Evolutionary conservation across 2,329 filamentous ascomycete genomes (phyloP).

Genomic region (Trichoderma pleuroti): DNA sequence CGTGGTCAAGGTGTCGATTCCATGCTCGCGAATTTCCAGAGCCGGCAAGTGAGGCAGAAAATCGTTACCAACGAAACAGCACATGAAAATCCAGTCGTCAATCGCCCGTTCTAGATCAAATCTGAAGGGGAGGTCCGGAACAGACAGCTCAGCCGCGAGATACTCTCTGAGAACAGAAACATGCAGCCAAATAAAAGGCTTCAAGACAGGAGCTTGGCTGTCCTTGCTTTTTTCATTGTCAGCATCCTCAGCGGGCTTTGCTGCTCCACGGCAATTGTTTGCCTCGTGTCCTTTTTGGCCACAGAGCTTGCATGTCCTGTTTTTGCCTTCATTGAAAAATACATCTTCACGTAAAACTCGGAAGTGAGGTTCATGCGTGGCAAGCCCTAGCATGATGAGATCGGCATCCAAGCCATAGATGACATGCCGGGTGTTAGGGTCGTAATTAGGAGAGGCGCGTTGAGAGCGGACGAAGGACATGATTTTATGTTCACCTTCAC

Average conservation of each 20-base stretch:
- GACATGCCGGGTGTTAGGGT: constrained; percentile 95
- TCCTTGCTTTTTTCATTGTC: constrained; percentile 82
- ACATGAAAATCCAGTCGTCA: constrained; percentile 99
- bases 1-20: constrained; percentile 92
- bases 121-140: constrained; percentile 76
- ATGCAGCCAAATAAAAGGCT: constrained; percentile 98
- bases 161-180: constrained; percentile 91
- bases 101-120: constrained; percentile 93
- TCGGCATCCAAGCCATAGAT: constrained; percentile 98
- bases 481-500: constrained; percentile 98
- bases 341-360: constrained; percentile 95
- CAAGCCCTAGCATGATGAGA: constrained; percentile 96
- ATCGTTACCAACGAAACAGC: constrained; percentile 98
- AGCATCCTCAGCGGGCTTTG: constrained; percentile 72
- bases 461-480: constrained; percentile 98
- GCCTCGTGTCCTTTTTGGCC: constrained; percentile 90
- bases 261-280: constrained; percentile 75
- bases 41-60: constrained; percentile 97
- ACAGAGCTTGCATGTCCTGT: constrained; percentile 80
- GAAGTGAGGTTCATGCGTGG: constrained; percentile 96
- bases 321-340: constrained; percentile 83
- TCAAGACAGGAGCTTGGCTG: constrained; percentile 58
- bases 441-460: constrained; percentile 81
- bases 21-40: constrained; percentile 93
- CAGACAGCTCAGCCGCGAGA: constrained; percentile 80